Conservation (phyloP, 106 monocot species). For the Acorus calamus region DNA sequence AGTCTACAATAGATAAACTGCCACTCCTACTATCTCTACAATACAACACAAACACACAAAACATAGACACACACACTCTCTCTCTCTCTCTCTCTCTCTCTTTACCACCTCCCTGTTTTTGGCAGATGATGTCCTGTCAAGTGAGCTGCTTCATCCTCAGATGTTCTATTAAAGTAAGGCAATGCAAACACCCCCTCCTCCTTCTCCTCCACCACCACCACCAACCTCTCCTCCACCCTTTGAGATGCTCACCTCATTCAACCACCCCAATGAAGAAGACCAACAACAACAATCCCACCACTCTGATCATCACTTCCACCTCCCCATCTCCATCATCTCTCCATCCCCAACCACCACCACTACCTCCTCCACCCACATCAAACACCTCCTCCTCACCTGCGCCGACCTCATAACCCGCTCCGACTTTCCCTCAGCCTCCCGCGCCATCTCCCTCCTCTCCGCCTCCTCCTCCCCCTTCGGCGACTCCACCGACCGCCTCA, state of each 20-base stretch:
- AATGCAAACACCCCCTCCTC: conserved; percentile 12
- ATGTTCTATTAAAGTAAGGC: conserved; percentile 59
- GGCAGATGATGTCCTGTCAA: conserved; percentile 61
- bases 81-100: no score
- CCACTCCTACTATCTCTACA: neutral
- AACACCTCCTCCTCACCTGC: conserved; percentile 48
- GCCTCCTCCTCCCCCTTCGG: no score
- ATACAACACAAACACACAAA: neutral
- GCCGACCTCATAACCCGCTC: conserved; percentile 51
- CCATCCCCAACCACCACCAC: conserved; percentile 6
- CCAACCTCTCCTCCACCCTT: neutral
- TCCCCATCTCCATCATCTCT: conserved; percentile 2
- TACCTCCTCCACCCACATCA: conserved; percentile 7
- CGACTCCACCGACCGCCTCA: conserved; percentile 18
- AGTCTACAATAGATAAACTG: neutral
- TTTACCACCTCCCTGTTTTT: conserved; percentile 26
- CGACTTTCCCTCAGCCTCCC: conserved; percentile 32
- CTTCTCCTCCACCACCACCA: conserved; percentile 2
- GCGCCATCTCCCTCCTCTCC: no score
- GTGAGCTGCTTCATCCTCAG: conserved; percentile 38
- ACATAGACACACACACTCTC: no score
- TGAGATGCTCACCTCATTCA: no score
- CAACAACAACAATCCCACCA: neutral
- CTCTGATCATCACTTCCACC: neutral
- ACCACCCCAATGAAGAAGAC: no score